Percentiles rank a stretch among this genome's conserved stretches.
These are phyloP conservation scores for Rhododendron griersonianum DNA, from an alignment of 148 eudicot species.

Conservation along the genomic window DNA sequence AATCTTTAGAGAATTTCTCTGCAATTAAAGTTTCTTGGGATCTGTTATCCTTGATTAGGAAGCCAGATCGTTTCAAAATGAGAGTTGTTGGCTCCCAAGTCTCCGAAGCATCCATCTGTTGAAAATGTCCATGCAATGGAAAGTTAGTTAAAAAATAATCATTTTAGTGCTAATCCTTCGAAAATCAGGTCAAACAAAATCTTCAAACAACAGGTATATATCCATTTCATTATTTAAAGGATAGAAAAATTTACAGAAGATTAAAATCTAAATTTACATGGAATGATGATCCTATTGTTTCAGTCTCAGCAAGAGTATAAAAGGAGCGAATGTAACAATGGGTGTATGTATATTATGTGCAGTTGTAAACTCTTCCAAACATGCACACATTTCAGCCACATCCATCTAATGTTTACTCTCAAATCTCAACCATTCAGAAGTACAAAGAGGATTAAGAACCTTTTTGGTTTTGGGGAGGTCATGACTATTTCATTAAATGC, in stretches of 20 bases:
- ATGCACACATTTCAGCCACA: not conserved
- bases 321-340: not conserved
- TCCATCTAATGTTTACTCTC: not conserved
- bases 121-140: slow-evolving; percentile 14
- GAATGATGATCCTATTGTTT: not conserved
- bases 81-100: slow-evolving; percentile 73
- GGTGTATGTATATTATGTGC: not conserved
- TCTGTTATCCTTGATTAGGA: slow-evolving; percentile 58
- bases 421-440: not conserved
- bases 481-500: not conserved
- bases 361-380: not conserved
- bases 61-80: slow-evolving; percentile 54
- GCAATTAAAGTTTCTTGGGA: slow-evolving; percentile 45
- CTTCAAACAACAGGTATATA: not conserved
- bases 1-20: slow-evolving; percentile 67
- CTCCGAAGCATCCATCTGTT: slow-evolving; percentile 68
- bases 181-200: not conserved
- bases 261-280: not conserved
- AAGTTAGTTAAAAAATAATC: not conserved
- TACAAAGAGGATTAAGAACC: not conserved
- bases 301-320: not conserved
- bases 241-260: not conserved
- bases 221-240: not conserved
- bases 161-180: not conserved
- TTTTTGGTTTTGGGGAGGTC: not conserved